Evolutionary conservation across 2,329 filamentous ascomycete genomes (phyloP).

Genomic region (Alternaria postmessia): DNA sequence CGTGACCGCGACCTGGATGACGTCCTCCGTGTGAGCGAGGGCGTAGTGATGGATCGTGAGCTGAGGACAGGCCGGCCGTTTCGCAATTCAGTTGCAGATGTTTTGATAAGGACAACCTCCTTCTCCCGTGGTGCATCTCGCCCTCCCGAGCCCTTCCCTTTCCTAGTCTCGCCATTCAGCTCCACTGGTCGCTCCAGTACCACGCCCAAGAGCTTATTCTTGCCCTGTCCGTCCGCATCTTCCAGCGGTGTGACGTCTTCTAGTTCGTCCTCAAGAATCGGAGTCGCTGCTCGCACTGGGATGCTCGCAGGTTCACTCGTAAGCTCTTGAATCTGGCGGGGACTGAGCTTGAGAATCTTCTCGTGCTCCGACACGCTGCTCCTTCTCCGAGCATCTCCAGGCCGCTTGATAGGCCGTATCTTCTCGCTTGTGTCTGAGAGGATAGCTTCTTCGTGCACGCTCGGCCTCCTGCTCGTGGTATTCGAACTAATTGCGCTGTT

Average conservation of each 20-base stretch:
- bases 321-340: constrained; percentile 63
- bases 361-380: constrained; percentile 51
- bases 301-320: constrained; percentile 63
- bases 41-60: constrained; percentile 49
- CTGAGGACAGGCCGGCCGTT: constrained; percentile 41
- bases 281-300: constrained; percentile 56
- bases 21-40: constrained; percentile 50
- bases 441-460: constrained; percentile 42
- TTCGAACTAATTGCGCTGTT: not conserved
- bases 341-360: constrained; percentile 61
- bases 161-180: constrained; percentile 13
- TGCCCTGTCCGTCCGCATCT: constrained; percentile 23
- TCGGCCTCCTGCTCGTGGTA: constrained; percentile 29
- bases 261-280: constrained; percentile 47
- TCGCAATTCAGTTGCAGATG: constrained; percentile 32
- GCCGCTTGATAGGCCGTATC: constrained; percentile 43
- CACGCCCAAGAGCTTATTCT: constrained; percentile 29
- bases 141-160: constrained; percentile 5
- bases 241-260: constrained; percentile 32
- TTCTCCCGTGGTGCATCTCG: constrained; percentile 23
- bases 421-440: constrained; percentile 46
- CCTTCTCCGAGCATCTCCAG: constrained; percentile 44
- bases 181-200: constrained; percentile 33
- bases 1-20: constrained; percentile 40
- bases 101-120: constrained; percentile 44